These are phyloP conservation scores for Nyctanthes arbortristis DNA, from an alignment of 257 asterid genomes.

Conservation along the genomic window DNA sequence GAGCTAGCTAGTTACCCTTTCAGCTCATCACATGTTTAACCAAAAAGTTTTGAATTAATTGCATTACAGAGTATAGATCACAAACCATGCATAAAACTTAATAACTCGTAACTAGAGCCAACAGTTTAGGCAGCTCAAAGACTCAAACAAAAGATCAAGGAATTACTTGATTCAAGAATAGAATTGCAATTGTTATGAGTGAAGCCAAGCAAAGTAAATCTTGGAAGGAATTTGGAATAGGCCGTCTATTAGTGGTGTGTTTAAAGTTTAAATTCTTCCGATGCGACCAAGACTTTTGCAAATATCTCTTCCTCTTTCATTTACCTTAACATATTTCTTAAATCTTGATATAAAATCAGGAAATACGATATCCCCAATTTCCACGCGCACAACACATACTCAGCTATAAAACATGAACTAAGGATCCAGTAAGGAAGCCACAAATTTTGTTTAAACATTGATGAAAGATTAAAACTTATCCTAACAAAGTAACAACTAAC, in stretches of 20 bases:
- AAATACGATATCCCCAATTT: not conserved
- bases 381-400: not conserved
- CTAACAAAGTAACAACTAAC: too few relatives aligned
- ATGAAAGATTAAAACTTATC: conserved; percentile 12
- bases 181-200: not conserved
- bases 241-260: not conserved
- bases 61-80: not conserved
- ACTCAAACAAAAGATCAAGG: not conserved
- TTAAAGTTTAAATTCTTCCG: not conserved
- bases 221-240: not conserved
- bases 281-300: not conserved
- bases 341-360: not conserved
- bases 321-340: not conserved
- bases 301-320: not conserved
- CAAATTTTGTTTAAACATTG: conserved; percentile 1
- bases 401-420: not conserved
- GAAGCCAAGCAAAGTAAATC: not conserved
- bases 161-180: not conserved
- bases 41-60: conserved; percentile 12
- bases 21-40: conserved; percentile 15
- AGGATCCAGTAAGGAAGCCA: conserved; percentile 10
- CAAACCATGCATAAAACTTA: conserved; percentile 12
- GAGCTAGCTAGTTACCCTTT: not conserved
- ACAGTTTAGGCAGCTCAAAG: conserved; percentile 10
- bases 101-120: conserved; percentile 15